Conservation (phyloP, 768 basidiomycete genomes). For the Krasilnikovozyma curviuscula region DNA sequence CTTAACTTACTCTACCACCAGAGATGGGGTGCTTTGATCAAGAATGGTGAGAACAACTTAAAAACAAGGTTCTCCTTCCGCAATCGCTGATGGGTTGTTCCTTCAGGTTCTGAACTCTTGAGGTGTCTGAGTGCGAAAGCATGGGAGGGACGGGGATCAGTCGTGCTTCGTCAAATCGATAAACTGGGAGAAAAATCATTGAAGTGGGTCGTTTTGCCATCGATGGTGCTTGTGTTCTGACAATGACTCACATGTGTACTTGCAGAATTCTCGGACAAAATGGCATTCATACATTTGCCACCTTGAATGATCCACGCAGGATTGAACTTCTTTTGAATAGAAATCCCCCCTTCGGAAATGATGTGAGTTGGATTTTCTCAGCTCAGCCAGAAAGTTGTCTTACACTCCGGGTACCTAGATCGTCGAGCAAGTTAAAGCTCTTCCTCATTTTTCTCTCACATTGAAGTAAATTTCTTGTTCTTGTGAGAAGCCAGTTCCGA, state of each 20-base stretch:
- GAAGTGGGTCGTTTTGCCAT: not conserved
- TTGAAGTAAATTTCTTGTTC: no score
- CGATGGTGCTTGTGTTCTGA: not conserved
- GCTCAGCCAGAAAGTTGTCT: not conserved
- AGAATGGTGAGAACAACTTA: not conserved
- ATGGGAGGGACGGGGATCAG: conserved; percentile 1
- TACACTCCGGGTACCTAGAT: not conserved
- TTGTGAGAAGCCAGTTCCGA: no score
- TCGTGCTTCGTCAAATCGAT: conserved; percentile 7
- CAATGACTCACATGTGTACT: no score
- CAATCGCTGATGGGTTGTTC: not conserved
- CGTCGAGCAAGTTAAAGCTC: conserved; percentile 4
- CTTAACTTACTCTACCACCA: not conserved
- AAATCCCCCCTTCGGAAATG: conserved; percentile 7
- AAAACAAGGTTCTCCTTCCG: not conserved
- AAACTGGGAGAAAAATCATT: conserved; percentile 11
- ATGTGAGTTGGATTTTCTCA: not conserved
- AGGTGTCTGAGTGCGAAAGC: conserved; percentile 6
- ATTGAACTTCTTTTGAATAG: conserved; percentile 7
- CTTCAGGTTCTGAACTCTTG: not conserved
- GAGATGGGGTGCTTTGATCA: conserved; percentile 2
- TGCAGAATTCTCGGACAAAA: not conserved
- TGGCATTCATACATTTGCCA: not conserved
- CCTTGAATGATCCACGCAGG: not conserved
- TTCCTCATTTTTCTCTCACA: conserved; percentile 5